Percentiles rank a stretch among this genome's conserved stretches.
phyloP scores from a whole-genome alignment of 805 yeast species.

The Torulaspora gathmanii region DNA sequence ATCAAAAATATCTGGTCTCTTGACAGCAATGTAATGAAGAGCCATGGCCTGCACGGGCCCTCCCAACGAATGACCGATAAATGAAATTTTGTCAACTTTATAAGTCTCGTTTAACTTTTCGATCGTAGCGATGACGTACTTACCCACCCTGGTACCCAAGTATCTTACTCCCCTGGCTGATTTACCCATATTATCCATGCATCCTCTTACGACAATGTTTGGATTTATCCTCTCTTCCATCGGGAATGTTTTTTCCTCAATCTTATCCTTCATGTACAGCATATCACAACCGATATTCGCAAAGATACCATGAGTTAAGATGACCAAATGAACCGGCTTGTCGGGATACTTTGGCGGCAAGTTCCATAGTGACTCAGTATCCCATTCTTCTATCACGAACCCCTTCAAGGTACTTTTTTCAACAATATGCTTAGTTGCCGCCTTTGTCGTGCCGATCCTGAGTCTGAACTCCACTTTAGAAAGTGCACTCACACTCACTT shows the following conservation, averaged over 20 bases:
- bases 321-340: constrained; percentile 72
- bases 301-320: constrained; percentile 88
- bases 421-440: constrained; percentile 13
- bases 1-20: constrained; percentile 66
- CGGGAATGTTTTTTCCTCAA: constrained; percentile 43
- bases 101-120: constrained; percentile 43
- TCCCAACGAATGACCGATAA: constrained; percentile 90
- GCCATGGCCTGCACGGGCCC: constrained; percentile 92
- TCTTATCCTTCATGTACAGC: constrained; percentile 77
- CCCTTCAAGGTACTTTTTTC: constrained; percentile 13
- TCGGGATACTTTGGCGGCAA: constrained; percentile 48
- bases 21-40: constrained; percentile 59
- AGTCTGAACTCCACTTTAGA: constrained; percentile 68
- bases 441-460: constrained; percentile 46
- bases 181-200: constrained; percentile 73
- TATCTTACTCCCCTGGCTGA: constrained; percentile 86
- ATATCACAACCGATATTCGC: constrained; percentile 88
- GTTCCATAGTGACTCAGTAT: constrained; percentile 73
- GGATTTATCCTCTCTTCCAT: constrained; percentile 27
- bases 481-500: constrained; percentile 64
- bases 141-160: constrained; percentile 76
- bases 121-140: constrained; percentile 47
- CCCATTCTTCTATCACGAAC: constrained; percentile 37
- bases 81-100: constrained; percentile 63
- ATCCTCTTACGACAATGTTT: constrained; percentile 78